Evolutionary conservation across 306 rosid genomes (phyloP).

Genomic region (Astragalus glycyphyllos): DNA sequence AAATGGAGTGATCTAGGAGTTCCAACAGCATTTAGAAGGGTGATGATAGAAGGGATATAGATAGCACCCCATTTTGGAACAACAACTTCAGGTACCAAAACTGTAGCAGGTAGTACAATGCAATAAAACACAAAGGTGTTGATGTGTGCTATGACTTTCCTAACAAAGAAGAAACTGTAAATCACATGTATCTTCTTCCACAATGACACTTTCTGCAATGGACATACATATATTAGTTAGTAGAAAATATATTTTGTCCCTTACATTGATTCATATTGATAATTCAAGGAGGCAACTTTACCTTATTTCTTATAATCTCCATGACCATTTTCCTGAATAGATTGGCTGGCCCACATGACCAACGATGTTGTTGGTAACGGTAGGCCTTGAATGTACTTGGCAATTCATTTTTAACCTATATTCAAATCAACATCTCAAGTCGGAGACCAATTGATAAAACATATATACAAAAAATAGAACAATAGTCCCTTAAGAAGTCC

Average conservation of each 20-base stretch:
- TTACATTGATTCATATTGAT: neutral
- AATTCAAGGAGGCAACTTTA: constrained; percentile 26
- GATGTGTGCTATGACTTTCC: constrained; percentile 90
- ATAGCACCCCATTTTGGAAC: constrained; percentile 96
- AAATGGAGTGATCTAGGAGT: constrained; percentile 96
- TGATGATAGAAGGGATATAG: constrained; percentile 81
- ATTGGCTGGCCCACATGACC: constrained; percentile 99
- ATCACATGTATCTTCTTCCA: constrained; percentile 94
- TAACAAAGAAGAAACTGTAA: constrained; percentile 94
- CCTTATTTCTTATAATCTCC: constrained; percentile 88
- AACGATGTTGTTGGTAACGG: constrained; percentile 93
- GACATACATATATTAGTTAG: constrained; percentile 13
- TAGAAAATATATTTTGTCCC: neutral
- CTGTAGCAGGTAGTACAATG: constrained; percentile 84
- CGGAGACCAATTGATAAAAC: no score
- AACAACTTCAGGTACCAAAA: constrained; percentile 81
- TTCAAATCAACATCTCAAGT: neutral
- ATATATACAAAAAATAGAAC: no score
- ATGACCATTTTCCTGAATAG: constrained; percentile 86
- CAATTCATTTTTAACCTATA: constrained; percentile 89
- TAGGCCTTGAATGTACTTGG: constrained; percentile 98
- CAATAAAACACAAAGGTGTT: constrained; percentile 84
- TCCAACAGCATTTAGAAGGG: constrained; percentile 87
- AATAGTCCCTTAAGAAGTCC: no score
- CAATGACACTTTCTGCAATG: constrained; percentile 77